Evolutionary conservation across 352 stramenopile species (phyloP).

Genomic region (Phytophthora litchii): DNA sequence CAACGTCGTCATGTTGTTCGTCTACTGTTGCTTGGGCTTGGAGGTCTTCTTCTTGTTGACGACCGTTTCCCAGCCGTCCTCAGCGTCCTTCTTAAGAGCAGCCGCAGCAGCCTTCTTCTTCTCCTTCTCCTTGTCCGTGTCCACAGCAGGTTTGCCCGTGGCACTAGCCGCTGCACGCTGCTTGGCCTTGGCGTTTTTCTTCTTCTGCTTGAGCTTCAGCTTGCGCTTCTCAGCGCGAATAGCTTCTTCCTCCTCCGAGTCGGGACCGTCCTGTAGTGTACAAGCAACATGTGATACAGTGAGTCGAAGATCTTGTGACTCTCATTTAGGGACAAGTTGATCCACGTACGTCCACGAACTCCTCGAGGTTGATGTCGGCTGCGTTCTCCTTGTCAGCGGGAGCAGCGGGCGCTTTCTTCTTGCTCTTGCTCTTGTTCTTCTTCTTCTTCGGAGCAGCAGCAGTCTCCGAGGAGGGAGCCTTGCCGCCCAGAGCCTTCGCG

Average conservation of each 20-base stretch:
- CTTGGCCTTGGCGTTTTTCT: conserved; percentile 82
- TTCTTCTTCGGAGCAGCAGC: conserved; percentile 49
- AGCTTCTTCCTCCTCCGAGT: conserved; percentile 83
- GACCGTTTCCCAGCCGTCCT: conserved; percentile 85
- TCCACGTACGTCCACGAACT: conserved; percentile 60
- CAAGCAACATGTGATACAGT: conserved; percentile 1
- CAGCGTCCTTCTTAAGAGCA: conserved; percentile 64
- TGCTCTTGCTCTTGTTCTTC: conserved; percentile 62
- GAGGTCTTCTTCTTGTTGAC: conserved; percentile 70
- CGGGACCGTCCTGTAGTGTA: conserved; percentile 57
- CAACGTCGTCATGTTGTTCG: conserved; percentile 9
- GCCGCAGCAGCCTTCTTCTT: conserved; percentile 50
- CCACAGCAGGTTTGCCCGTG: conserved; percentile 27
- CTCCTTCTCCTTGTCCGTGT: conserved; percentile 54
- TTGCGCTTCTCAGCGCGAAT: conserved; percentile 81
- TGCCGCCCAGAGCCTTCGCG: conserved; percentile 64
- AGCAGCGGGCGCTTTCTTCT: conserved; percentile 51
- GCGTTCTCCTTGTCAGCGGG: conserved; percentile 35
- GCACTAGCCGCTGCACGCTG: conserved; percentile 36
- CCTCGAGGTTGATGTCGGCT: conserved; percentile 66
- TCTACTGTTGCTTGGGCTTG: conserved; percentile 68
- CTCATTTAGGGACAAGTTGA: background rate
- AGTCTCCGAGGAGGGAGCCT: conserved; percentile 27
- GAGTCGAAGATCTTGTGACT: conserved; percentile 1
- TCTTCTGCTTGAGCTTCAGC: conserved; percentile 84